Evolutionary conservation across 2,329 filamentous ascomycete genomes (phyloP), one percentile per base, ranked within the genome.

Genomic region (Chrysoporthe puriensis): DNA sequence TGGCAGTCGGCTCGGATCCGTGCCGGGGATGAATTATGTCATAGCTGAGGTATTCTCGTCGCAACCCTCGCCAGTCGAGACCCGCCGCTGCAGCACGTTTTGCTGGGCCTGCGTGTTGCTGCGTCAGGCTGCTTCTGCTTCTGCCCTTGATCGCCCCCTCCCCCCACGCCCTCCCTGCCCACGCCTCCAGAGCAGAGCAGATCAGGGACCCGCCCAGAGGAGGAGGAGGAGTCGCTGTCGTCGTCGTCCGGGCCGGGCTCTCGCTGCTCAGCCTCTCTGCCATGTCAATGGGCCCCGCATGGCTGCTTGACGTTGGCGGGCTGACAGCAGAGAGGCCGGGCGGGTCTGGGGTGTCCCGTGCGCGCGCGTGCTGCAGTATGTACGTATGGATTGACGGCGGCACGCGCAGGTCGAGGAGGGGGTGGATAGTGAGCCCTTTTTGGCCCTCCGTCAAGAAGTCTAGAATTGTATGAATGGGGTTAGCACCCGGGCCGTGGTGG

Each of bases 21-120:
- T 9, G 8, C 48, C 1, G 14, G 21, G n/a, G n/a, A 26, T 26
- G 44, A 5, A 40, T 40, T 57, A 57, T 57, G 54, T 57, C 54
- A 57, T 57, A 57, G 54, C 54, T 57, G 54, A 57, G 54, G 21
- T 57, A 40, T 57, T 18, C 54, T 11, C 18, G 54, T 57, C 54
- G 54, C 54, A n/a, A 40, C 32, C n/a, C 54, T 57, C 54, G 54
- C 54, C 16, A 36, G 34, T 57, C 16, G 54, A 40, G 32, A 36
- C 2, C 34, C 14, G 54, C 40, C 34, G 54, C 54, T 32, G 40
- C 54, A n/a, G 34, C 54, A 9, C 54, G 50, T 54, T 26, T 26
- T 21, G 50, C 21, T 54, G 21, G 21, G 50, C 6, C 50, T 54
- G 48, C 21, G 54, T 40, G 54, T 40, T 57, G 54, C 54, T 57